Evolutionary conservation across 441 rosid species (phyloP).

Genomic region (Populus hybrid): DNA sequence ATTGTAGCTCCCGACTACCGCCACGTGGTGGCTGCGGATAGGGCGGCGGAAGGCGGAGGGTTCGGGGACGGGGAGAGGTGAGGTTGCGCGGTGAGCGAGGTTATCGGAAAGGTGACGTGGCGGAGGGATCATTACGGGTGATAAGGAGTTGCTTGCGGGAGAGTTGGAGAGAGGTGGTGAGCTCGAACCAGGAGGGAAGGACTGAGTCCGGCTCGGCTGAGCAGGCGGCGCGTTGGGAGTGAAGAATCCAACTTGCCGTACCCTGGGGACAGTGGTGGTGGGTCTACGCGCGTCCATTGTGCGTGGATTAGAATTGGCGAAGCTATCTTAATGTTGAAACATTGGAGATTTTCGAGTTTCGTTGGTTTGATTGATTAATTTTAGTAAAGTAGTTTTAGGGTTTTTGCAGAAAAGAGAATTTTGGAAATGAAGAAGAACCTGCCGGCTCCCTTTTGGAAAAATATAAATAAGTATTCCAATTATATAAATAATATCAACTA

Average conservation of each 20-base stretch:
- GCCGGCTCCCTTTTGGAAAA: background rate
- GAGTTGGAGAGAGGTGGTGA: constrained; percentile 67
- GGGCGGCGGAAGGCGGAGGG: constrained; percentile 34
- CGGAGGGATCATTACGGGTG: constrained; percentile 84
- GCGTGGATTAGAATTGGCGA: background rate
- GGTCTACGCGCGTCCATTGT: constrained; percentile 77
- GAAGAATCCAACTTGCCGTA: constrained; percentile 88
- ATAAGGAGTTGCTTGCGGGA: constrained; percentile 55
- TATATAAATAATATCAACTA: background rate
- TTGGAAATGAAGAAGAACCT: no score
- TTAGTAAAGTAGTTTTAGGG: background rate
- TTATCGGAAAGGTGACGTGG: constrained; percentile 74
- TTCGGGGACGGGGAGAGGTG: constrained; percentile 69
- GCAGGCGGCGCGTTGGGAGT: constrained; percentile 47
- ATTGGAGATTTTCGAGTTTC: background rate
- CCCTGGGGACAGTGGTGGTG: constrained; percentile 70
- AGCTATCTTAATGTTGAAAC: background rate
- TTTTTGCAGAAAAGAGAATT: background rate
- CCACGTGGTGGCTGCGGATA: constrained; percentile 18
- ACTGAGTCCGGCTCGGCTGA: constrained; percentile 33
- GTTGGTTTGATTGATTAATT: background rate
- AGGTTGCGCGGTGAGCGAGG: constrained; percentile 48
- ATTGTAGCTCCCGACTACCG: constrained; percentile 75
- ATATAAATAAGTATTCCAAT: background rate
- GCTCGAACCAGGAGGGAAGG: constrained; percentile 26